Evolutionary conservation across 75 land plant genomes (phyloP).

Genomic region (Picea sitchensis): DNA sequence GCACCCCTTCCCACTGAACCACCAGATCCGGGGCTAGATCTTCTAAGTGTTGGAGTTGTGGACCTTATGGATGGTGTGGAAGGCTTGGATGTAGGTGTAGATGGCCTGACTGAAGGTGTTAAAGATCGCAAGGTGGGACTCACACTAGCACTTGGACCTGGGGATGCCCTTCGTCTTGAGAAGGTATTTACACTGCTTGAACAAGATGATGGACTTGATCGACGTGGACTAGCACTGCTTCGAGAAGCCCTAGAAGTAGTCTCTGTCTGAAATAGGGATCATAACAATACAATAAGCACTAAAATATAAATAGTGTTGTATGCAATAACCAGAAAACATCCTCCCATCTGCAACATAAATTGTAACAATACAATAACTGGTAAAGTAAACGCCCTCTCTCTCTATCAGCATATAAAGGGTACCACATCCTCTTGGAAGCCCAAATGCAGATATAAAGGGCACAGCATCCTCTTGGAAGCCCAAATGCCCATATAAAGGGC

Average conservation of each 20-base stretch:
- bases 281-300: background rate
- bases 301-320: background rate
- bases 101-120: slow-evolving; percentile 49
- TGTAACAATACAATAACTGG: background rate
- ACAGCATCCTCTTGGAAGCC: too few species aligned
- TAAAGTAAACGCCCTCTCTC: background rate
- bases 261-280: slow-evolving; percentile 37
- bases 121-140: slow-evolving; percentile 32
- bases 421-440: too few species aligned
- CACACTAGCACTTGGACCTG: slow-evolving; percentile 47
- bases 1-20: slow-evolving; percentile 30
- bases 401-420: background rate
- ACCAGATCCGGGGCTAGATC: slow-evolving; percentile 42
- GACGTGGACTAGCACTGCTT: slow-evolving; percentile 55
- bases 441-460: too few species aligned
- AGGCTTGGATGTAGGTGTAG: slow-evolving; percentile 55
- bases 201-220: slow-evolving; percentile 48
- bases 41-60: slow-evolving; percentile 65
- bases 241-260: slow-evolving; percentile 43
- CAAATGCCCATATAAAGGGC: too few species aligned
- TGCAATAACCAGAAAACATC: background rate
- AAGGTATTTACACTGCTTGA: slow-evolving; percentile 17
- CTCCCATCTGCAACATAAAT: background rate
- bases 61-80: slow-evolving; percentile 46
- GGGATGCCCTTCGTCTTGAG: slow-evolving; percentile 43